Conservation (phyloP, 2,329 filamentous ascomycete species). For the Colletotrichum ledebouriae region DNA sequence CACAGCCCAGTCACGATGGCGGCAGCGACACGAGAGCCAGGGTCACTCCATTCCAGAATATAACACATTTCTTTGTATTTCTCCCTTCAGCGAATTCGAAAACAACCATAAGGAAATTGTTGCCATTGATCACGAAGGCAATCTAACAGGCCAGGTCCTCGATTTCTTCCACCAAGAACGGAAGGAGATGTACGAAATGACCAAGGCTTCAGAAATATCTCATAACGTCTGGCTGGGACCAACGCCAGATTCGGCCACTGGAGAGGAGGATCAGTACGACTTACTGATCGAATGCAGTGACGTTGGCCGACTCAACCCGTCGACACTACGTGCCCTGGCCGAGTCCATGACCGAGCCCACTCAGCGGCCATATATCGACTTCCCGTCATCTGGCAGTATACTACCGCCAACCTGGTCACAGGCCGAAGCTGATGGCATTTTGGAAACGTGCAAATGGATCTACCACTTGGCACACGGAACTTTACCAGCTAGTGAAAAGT, state of each 20-base stretch:
- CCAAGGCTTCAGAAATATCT: conserved; percentile 87
- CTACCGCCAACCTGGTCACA: conserved; percentile 87
- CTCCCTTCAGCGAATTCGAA: conserved; percentile 80
- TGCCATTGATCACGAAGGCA: conserved; percentile 78
- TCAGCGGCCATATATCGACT: conserved; percentile 71
- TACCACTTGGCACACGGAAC: conserved; percentile 83
- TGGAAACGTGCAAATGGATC: conserved; percentile 92
- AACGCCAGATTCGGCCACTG: conserved; percentile 77
- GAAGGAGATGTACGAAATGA: conserved; percentile 94
- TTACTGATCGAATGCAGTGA: conserved; percentile 92
- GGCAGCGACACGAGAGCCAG: conserved; percentile 71
- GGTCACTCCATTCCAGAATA: conserved; percentile 73
- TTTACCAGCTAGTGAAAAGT: conserved; percentile 46
- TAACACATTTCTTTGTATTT: conserved; percentile 84
- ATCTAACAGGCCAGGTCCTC: conserved; percentile 80
- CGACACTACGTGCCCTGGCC: conserved; percentile 73
- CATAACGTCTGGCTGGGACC: conserved; percentile 92
- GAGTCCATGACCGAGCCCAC: conserved; percentile 61
- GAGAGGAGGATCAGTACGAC: conserved; percentile 77
- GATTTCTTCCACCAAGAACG: conserved; percentile 94
- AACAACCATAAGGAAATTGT: conserved; percentile 77
- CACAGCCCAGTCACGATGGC: conserved; percentile 82
- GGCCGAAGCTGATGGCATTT: conserved; percentile 83
- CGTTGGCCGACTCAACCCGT: conserved; percentile 80
- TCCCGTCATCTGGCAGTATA: conserved; percentile 95